Conservation (phyloP, 78 protist species). For the Anaeramoeba flamelloides region DNA sequence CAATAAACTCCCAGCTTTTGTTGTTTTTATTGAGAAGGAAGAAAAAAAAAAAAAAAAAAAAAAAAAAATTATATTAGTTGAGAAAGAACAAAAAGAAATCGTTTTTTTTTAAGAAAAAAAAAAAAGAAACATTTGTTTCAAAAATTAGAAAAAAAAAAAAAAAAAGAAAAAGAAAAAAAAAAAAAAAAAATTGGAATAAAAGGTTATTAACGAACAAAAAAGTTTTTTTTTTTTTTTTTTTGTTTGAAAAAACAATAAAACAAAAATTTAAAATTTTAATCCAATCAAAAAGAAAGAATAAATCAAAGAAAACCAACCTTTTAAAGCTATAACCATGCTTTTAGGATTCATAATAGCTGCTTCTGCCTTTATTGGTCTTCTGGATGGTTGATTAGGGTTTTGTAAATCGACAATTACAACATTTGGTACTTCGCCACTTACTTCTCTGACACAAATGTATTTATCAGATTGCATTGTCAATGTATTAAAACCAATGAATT, state of each 20-base stretch:
- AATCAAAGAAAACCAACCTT: conserved; percentile 43
- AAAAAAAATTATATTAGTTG: no score
- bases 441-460: conserved; percentile 79
- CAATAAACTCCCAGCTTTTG: conserved; percentile 49
- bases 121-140: neutral
- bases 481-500: conserved; percentile 51
- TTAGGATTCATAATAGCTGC: conserved; percentile 89
- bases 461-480: conserved; percentile 82
- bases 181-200: conserved; percentile 15
- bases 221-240: no score
- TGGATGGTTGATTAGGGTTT: conserved; percentile 38
- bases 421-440: conserved; percentile 29
- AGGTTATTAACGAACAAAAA: no score
- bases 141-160: neutral
- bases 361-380: conserved; percentile 73
- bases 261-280: no score
- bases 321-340: conserved; percentile 75
- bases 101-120: neutral
- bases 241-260: no score
- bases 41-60: no score
- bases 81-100: neutral
- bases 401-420: conserved; percentile 62
- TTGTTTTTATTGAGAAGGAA: no score
- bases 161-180: neutral
- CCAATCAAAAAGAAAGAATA: no score